Evolutionary conservation across 2,329 filamentous ascomycete species (phyloP).

Genomic region (Verticillium albo-atrum): DNA sequence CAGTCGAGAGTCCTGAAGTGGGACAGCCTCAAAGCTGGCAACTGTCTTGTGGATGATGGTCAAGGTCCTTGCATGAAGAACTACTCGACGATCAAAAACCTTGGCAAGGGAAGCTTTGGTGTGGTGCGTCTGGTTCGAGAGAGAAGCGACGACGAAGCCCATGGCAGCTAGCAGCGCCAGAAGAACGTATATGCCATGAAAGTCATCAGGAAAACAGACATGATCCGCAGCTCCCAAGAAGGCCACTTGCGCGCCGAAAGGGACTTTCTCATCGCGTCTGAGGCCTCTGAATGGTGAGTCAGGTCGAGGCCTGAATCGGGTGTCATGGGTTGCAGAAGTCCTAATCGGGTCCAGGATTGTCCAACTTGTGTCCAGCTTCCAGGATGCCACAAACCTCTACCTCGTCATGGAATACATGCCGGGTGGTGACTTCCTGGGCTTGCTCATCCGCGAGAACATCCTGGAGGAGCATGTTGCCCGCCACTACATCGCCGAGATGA

Average conservation of each 20-base stretch:
- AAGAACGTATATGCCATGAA: constrained; percentile 87
- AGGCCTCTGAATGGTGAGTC: constrained; percentile 72
- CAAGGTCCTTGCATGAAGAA: constrained; percentile 32
- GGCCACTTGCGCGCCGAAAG: constrained; percentile 87
- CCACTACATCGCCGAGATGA: constrained; percentile 95
- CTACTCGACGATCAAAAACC: constrained; percentile 77
- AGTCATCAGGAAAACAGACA: constrained; percentile 88
- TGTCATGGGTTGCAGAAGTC: too few species aligned
- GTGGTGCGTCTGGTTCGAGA: constrained; percentile 83
- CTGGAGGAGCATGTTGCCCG: constrained; percentile 73
- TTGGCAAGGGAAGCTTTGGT: constrained; percentile 93
- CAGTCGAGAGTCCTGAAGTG: constrained; percentile 32
- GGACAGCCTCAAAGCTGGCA: constrained; percentile 5
- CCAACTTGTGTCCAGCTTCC: constrained; percentile 81
- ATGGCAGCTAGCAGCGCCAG: not conserved
- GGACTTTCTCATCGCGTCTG: constrained; percentile 85
- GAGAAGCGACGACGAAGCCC: constrained; percentile 19
- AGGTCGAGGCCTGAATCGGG: not conserved
- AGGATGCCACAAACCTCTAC: constrained; percentile 80
- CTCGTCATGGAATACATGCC: constrained; percentile 99
- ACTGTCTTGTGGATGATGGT: not conserved
- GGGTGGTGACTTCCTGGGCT: constrained; percentile 85
- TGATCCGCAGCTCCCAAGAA: constrained; percentile 88
- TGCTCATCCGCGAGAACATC: constrained; percentile 80
- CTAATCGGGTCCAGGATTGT: constrained; percentile 60